Evolutionary conservation across 352 stramenopile genomes (phyloP).

Genomic region (Phytopythium litorale): DNA sequence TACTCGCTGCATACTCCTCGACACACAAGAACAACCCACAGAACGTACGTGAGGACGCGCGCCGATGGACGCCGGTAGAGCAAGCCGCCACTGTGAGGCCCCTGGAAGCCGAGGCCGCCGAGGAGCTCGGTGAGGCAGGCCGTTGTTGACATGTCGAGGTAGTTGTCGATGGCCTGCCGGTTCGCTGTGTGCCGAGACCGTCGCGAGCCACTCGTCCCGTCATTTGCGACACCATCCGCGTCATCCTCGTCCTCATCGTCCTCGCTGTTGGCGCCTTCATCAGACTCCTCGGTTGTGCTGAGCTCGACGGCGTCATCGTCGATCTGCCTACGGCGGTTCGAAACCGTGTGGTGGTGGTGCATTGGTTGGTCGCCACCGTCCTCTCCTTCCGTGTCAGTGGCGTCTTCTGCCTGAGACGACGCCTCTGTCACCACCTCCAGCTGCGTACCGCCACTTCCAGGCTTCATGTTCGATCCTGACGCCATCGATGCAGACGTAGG

Average conservation of each 20-base stretch:
- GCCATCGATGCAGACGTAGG: constrained; percentile 3
- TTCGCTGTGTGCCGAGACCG: constrained; percentile 42
- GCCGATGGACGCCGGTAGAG: constrained; percentile 52
- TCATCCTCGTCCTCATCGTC: constrained; percentile 25
- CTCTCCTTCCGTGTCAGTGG: constrained; percentile 9
- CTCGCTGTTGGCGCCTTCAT: constrained; percentile 28
- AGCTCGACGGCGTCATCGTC: constrained; percentile 12
- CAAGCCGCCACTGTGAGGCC: constrained; percentile 40
- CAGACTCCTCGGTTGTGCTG: constrained; percentile 28
- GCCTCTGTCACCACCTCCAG: constrained; percentile 5
- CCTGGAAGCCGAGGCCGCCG: constrained; percentile 52
- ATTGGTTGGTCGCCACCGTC: constrained; percentile 6
- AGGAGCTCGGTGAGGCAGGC: constrained; percentile 69
- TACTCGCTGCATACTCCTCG: constrained; percentile 7
- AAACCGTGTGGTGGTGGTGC: not conserved
- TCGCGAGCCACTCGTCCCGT: constrained; percentile 10
- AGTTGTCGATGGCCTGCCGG: constrained; percentile 82
- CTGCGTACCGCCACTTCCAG: not conserved
- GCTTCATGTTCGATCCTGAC: not conserved
- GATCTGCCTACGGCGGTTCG: constrained; percentile 7
- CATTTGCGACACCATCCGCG: not conserved
- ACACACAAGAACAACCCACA: not conserved
- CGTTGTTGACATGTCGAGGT: constrained; percentile 78
- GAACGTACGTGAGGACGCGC: constrained; percentile 25
- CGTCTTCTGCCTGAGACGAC: constrained; percentile 8